These are phyloP conservation scores for Plantago major DNA, from an alignment of 257 asterid genomes.

Conservation along the genomic window DNA sequence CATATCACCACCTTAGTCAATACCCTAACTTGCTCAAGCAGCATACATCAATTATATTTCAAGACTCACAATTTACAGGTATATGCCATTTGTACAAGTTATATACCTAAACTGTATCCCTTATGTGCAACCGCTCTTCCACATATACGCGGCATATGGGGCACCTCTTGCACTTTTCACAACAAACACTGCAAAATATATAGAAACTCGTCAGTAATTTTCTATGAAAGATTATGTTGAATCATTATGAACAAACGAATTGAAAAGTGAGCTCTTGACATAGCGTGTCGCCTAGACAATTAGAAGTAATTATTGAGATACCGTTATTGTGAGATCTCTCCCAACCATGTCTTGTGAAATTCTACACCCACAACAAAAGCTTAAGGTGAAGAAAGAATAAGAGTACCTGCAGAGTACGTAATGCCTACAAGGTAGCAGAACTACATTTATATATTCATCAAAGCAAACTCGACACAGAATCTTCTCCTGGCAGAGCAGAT, in stretches of 20 bases:
- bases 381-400: too few relatives aligned
- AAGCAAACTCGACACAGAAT: slow-evolving; percentile 88
- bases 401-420: slow-evolving; percentile 87
- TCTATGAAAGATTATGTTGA: neutral
- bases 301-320: too few relatives aligned
- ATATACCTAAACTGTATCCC: slow-evolving; percentile 48
- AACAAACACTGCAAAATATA: slow-evolving; percentile 47
- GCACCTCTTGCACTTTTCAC: slow-evolving; percentile 89
- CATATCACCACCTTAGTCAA: slow-evolving; percentile 40
- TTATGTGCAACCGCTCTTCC: slow-evolving; percentile 68
- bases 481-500: slow-evolving; percentile 56
- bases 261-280: too few relatives aligned
- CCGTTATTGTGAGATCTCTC: too few relatives aligned
- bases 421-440: slow-evolving; percentile 92
- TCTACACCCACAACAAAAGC: too few relatives aligned
- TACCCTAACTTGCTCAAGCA: too few relatives aligned
- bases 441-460: slow-evolving; percentile 72
- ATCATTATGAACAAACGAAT: neutral
- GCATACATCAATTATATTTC: neutral
- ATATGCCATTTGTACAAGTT: neutral
- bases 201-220: slow-evolving; percentile 1
- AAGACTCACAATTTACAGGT: slow-evolving; percentile 12
- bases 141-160: slow-evolving; percentile 81
- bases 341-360: too few relatives aligned
- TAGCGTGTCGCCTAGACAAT: too few relatives aligned